Evolutionary conservation across 108 stramenopile genomes (phyloP).

Genomic region (Nannochloropsis oceanica): DNA sequence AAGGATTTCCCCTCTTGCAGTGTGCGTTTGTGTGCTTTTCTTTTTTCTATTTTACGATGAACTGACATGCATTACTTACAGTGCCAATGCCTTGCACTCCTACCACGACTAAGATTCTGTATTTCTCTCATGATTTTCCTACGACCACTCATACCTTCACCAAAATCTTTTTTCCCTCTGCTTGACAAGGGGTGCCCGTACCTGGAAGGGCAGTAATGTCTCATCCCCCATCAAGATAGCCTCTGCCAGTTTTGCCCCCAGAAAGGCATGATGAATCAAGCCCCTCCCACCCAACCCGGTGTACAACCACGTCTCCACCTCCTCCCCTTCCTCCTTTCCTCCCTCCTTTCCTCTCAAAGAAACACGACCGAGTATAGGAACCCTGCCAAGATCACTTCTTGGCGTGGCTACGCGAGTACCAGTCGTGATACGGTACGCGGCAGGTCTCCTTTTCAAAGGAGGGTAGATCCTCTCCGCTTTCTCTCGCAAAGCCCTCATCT

Average conservation of each 20-base stretch:
- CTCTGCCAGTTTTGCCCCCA: slow-evolving; percentile 18
- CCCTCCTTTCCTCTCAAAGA: neutral
- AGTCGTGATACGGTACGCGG: neutral
- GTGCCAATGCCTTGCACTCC: too few relatives aligned
- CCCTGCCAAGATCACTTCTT: slow-evolving; percentile 13
- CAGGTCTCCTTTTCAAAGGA: neutral
- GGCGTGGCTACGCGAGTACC: neutral
- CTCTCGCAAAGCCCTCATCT: neutral
- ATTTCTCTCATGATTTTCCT: too few relatives aligned
- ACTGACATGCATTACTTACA: too few relatives aligned
- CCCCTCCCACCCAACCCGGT: slow-evolving; percentile 31
- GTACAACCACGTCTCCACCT: slow-evolving; percentile 7
- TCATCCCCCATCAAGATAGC: neutral
- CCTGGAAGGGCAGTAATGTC: slow-evolving; percentile 3
- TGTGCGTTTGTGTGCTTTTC: too few relatives aligned
- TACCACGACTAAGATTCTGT: too few relatives aligned
- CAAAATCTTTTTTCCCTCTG: too few relatives aligned
- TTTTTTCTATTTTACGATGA: too few relatives aligned
- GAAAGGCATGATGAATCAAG: slow-evolving; percentile 28
- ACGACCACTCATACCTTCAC: too few relatives aligned
- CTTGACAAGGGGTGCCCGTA: neutral
- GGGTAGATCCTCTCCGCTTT: neutral
- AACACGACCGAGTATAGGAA: slow-evolving; percentile 15
- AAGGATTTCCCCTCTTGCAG: too few relatives aligned
- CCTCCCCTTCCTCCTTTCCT: neutral